Evolutionary conservation across 208 protist genomes (phyloP).

Genomic region (Zelonia costaricensis): DNA sequence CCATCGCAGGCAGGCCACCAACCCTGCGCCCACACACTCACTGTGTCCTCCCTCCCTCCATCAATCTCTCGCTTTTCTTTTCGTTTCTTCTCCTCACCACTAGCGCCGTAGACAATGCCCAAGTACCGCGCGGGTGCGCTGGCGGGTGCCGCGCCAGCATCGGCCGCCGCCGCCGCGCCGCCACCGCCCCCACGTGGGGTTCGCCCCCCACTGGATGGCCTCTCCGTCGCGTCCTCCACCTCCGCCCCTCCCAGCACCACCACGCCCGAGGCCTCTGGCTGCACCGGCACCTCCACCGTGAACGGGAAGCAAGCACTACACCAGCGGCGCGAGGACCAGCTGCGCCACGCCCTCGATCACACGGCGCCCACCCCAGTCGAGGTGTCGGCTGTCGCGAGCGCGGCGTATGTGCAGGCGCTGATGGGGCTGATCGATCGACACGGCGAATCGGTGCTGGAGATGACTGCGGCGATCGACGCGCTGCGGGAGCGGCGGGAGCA

Average conservation of each 20-base stretch:
- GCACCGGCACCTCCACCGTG: conserved; percentile 1
- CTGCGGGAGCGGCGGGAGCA: conserved; percentile 16
- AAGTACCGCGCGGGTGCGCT: too few relatives aligned
- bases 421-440: conserved; percentile 31
- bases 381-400: conserved; percentile 26
- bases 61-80: too few relatives aligned
- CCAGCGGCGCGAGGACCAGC: conserved; percentile 17
- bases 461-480: conserved; percentile 6
- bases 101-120: too few relatives aligned
- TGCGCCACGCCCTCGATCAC: conserved; percentile 20
- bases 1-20: too few relatives aligned
- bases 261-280: conserved; percentile 1
- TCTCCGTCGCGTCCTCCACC: conserved; percentile 4
- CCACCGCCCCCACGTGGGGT: background rate
- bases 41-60: too few relatives aligned
- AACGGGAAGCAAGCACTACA: background rate
- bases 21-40: too few relatives aligned
- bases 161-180: too few relatives aligned
- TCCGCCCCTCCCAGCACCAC: conserved; percentile 17
- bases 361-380: conserved; percentile 16
- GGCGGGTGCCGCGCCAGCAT: too few relatives aligned
- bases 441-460: conserved; percentile 4
- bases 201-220: background rate
- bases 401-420: conserved; percentile 35
- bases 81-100: too few relatives aligned